Evolutionary conservation across 805 yeast genomes (phyloP).

Genomic region (Pichia sporocuriosa): DNA sequence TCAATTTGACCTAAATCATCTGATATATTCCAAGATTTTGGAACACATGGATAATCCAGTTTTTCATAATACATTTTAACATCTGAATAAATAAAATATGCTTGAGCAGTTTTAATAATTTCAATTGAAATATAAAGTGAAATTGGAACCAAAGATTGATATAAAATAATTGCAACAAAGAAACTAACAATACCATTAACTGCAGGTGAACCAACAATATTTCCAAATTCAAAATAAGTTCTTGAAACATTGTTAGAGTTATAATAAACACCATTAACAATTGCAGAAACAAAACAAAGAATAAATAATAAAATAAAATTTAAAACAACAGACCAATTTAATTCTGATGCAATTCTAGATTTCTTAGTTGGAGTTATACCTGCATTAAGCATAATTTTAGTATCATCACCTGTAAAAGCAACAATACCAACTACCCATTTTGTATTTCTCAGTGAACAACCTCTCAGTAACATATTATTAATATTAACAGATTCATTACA

Average conservation of each 20-base stretch:
- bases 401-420: conserved; percentile 68
- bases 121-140: conserved; percentile 77
- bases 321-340: conserved; percentile 61
- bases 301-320: conserved; percentile 60
- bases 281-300: conserved; percentile 62
- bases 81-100: conserved; percentile 73
- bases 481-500: conserved; percentile 60
- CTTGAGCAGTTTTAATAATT: conserved; percentile 76
- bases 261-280: conserved; percentile 66
- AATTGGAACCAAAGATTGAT: conserved; percentile 77
- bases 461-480: conserved; percentile 65
- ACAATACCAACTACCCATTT: conserved; percentile 80
- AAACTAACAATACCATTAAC: conserved; percentile 65
- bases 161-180: conserved; percentile 69
- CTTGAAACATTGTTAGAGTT: conserved; percentile 42
- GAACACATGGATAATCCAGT: conserved; percentile 75
- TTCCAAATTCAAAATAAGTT: conserved; percentile 60
- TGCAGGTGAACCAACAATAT: conserved; percentile 59
- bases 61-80: conserved; percentile 60
- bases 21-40: conserved; percentile 79
- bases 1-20: conserved; percentile 86
- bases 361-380: conserved; percentile 75
- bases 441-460: conserved; percentile 72
- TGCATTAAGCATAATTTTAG: conserved; percentile 76
- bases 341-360: conserved; percentile 65